Base-by-base conservation (phyloP, 2,329 filamentous ascomycete species). In the Ceratocystis eucalypticola region DNA sequence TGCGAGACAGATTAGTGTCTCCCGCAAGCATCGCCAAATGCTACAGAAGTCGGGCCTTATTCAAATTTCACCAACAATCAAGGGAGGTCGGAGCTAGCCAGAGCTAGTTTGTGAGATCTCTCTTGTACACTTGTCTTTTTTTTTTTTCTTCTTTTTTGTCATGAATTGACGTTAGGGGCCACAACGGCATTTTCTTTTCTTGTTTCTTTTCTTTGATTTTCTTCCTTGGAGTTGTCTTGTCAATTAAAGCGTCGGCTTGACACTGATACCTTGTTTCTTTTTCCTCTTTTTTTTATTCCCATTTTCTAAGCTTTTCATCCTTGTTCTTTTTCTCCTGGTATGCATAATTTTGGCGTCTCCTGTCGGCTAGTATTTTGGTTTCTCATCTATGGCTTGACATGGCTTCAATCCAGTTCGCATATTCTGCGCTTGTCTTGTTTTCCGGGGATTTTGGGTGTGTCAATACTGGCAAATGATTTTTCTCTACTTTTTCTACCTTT, bases 1-100 rank as follows among this genome's bases (percentile, higher is more conserved):
- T 70, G 85, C 85, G 0, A 78, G 86, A 1, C 85, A 88, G 72
- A 87, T 88, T 70, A 86, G 82, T 69, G 77, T 88, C 30, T 86
- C 84, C 12, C 76, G 81, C 12, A 79, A 84, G 73, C 86, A 88
- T 73, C 78, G 82, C 20, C 80, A 81, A 71, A 75, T 87, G 69
- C 75, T 87, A 1, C 67, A 69, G 53, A 69, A 65, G 37, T 65
- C 64, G 65, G 69, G 41, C 61, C 37, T 69, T 12, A 66, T 69
- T 53, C 57, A 68, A 17, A 67, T 67, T 3, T 66, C 67, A 1
- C 59, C 68, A 1, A 68, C 68, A 7, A 22, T 28, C 12, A 46
- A 53, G 63, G 75, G 15, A 75, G 74, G 69, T 53, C 65, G 45
- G 55, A 10, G 50, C 46, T 41, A 66, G 55, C 53, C 65, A 25